Evolutionary conservation across 176 grass and related monocot species (phyloP), one percentile per base, ranked within the genome.

Genomic region (Puccinellia tenuiflora): DNA sequence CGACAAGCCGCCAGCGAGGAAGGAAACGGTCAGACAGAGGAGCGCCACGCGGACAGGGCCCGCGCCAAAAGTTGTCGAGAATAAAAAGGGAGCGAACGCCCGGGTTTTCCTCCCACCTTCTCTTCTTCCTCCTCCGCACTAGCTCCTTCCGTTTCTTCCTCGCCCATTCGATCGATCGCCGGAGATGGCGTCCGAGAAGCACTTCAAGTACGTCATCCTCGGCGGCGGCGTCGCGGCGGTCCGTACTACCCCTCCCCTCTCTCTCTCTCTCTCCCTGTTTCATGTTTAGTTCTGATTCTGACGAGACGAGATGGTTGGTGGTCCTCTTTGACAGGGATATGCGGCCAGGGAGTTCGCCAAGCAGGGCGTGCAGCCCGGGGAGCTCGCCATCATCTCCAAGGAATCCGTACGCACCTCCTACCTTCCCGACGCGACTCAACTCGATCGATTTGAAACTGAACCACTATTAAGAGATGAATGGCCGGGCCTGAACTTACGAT

Each of bases 321-420:
- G 5, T 24, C 12, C 2, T 40, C 20, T 24, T 5, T 30, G 69
- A 33, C 81, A 98, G 96, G 93, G 96, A 21, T 98, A 98, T 85
- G 96, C 96, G 18, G 89, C 96, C 7, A 85, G 80, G 68, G 96
- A 98, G 83, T 96, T 98, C 80, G 83, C 68, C 17, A 96, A 92
- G 68, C 91, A 89, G 73, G 89, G 96, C 51, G 40, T 98, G 18
- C 91, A 93, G 54, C 91, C 91, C 3, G 96, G 96, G 26, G 93
- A 98, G 67, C 85, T 98, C 55, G 93, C 96, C 79, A 92, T 98
- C 83, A 92, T 98, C 84, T 96, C 96, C 68, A 96, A 96, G 90
- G 96, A 98, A 72, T 68, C 91, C 31, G 96, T 98, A 81, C 48
- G 1, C 38, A 9, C 33, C 26, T 0, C 22, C 4, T 20, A 6